Evolutionary conservation across 2,329 filamentous ascomycete genomes (phyloP), one percentile per base, ranked within the genome.

Genomic region (Cryphonectria naterciae): DNA sequence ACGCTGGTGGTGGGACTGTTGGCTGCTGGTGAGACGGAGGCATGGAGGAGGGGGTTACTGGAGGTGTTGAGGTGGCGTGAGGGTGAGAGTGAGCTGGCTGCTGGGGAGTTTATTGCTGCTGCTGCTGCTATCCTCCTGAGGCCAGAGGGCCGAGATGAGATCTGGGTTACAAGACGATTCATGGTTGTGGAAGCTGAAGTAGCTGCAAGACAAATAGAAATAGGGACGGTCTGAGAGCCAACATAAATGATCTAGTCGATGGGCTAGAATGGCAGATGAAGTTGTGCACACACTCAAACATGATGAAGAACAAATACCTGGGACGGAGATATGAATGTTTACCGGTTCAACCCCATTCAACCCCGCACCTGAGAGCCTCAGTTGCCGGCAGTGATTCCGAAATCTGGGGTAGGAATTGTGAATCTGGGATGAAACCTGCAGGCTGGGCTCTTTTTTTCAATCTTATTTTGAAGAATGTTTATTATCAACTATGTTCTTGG

Each of bases 1-100:
- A 13, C 28, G 35, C 25, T 49, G 61, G 37, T 13, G 37, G 35
- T 41, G 68, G 17, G 4, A 22, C 3, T 60, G 10, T 15, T 60
- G 22, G 60, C 39, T 65, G 58, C 32, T 17, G 49, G n/a, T 52
- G 64, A 67, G 64, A 70, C 58, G 4, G 70, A 67, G 70, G 68
- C 70, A 15, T 61, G 64, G 11, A 68, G 35, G 15, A 49, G 68
- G 22, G 46, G 68, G 13, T 32, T 5, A 17, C 28, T 43, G 37
- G 70, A 70, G 17, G 60, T 70, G 32, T 58, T 65, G 32, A 72
- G 41, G 19, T 25, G n/a, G 7, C 64, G 68, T 22, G 56, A 10
- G n/a, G 28, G 28, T 39, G 43, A 5, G 32, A 19, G 22, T 32
- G 62, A 37, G 22, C 39, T 25, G 25, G 28, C 8, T 8, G 32